Base-by-base conservation (phyloP, 768 basidiomycete species). In the Tulasnella calospora region DNA sequence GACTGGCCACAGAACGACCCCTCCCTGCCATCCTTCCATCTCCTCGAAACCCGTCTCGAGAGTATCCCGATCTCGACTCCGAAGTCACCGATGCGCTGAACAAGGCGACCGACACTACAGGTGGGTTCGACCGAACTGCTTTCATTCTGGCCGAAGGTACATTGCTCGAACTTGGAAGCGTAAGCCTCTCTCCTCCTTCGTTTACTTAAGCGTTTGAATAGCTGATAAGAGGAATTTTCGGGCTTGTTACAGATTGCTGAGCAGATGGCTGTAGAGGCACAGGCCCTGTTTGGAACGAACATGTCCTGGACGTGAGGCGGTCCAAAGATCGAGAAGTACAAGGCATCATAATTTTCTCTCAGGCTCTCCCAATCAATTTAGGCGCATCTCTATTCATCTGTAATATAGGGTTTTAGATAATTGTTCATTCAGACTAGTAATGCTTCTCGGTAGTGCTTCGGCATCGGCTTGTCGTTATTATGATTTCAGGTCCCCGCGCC, bases 81-180 rank as follows among this genome's bases (percentile, higher is more conserved):
- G 44, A 78, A n/a, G 36, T 78, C 36, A 21, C 74, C 17, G 36
- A 44, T 35, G 36, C 71, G 13, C 35, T 69, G 30, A 67, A n/a
- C 27, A 41, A 73, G 51, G 19, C 23, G 21, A 21, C 3, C 38
- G 30, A 38, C 23, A 30, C 21, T 9, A 15, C 30, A 15, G 6
- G 33, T 8, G 35, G 71, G 41, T 71, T 71, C 9, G 71, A 71
- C 33, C 23, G 71, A 35, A 38, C 30, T 23, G 71, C 71, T 36
- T 73, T 78, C 41, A 47, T 78, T 46, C 35, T 78, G 2, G 47
- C 61, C 9, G 77, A 47, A 41, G 77, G 77, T 21, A 47, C 77
- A 3, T 78, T 13, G 30, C 40, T 78, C 27, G 69, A 40, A 30
- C 61, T 78, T 3, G 47, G 38, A 38, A 78, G 71, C 23, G 77